Evolutionary conservation across 139 green algal species (phyloP).

Genomic region (Chloropicon primus): DNA sequence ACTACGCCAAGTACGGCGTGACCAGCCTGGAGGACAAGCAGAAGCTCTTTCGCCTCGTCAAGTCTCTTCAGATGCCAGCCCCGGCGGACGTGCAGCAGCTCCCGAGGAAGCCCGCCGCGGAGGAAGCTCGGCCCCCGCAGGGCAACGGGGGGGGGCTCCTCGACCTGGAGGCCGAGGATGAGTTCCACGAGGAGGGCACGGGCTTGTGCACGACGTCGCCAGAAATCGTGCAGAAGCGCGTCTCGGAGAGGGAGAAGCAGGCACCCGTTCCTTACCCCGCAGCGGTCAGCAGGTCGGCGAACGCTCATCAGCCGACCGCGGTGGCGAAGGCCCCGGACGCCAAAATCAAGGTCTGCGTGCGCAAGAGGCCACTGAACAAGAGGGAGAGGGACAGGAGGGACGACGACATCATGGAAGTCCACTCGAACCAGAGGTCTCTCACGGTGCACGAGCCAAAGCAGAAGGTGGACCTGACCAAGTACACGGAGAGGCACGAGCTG

Average conservation of each 20-base stretch:
- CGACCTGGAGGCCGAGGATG: slow-evolving; percentile 62
- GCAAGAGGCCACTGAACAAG: slow-evolving; percentile 85
- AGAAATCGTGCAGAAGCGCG: neutral
- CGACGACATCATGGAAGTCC: slow-evolving; percentile 73
- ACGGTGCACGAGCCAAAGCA: neutral
- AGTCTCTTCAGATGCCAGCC: slow-evolving; percentile 12
- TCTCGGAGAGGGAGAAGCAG: neutral
- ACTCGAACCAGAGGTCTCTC: slow-evolving; percentile 3
- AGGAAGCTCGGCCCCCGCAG: neutral
- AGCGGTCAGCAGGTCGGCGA: neutral
- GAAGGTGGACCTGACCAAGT: slow-evolving; percentile 83
- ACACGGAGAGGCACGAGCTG: slow-evolving; percentile 71
- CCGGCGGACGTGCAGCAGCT: neutral
- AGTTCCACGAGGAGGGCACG: slow-evolving; percentile 31
- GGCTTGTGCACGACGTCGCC: neutral
- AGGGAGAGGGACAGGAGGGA: slow-evolving; percentile 69
- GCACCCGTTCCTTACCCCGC: neutral
- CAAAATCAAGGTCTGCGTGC: slow-evolving; percentile 74
- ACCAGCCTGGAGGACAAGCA: slow-evolving; percentile 62
- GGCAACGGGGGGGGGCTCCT: slow-evolving; percentile 31
- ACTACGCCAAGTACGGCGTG: slow-evolving; percentile 53
- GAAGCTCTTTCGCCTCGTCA: slow-evolving; percentile 52
- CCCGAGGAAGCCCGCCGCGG: neutral
- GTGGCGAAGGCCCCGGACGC: neutral
- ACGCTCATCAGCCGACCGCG: neutral